Evolutionary conservation across 1,284 basidiomycete genomes (phyloP).

Genomic region (Malassezia restricta): DNA sequence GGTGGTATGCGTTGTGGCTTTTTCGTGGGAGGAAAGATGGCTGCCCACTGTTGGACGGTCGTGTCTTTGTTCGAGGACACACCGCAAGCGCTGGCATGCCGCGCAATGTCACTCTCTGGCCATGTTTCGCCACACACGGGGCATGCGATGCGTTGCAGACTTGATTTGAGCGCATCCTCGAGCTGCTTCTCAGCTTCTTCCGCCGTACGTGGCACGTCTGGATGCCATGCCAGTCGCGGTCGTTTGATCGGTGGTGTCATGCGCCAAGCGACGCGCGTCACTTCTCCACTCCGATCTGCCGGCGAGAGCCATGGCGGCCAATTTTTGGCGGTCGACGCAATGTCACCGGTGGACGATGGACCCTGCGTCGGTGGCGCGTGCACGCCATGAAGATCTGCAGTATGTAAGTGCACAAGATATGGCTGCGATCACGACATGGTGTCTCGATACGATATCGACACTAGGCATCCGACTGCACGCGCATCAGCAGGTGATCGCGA

Average conservation of each 20-base stretch:
- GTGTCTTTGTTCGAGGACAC: not conserved
- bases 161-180: not conserved
- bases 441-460: conserved; percentile 55
- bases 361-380: conserved; percentile 25
- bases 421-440: conserved; percentile 35
- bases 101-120: not conserved
- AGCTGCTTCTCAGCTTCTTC: conserved; percentile 1
- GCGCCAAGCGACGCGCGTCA: not conserved
- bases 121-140: not conserved
- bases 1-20: conserved; percentile 19
- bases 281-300: not conserved
- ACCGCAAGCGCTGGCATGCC: conserved; percentile 1
- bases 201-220: not conserved
- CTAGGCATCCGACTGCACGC: conserved; percentile 72
- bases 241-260: not conserved
- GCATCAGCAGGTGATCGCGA: conserved; percentile 79
- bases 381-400: conserved; percentile 29
- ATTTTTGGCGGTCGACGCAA: conserved; percentile 16
- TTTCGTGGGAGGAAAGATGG: not conserved
- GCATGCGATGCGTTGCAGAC: not conserved
- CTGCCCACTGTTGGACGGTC: not conserved
- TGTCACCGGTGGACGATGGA: conserved; percentile 40
- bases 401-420: conserved; percentile 30
- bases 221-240: not conserved
- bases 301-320: conserved; percentile 12